Evolutionary conservation across 73 alveolate species (phyloP).

Genomic region (Tetrahymena thermophila): DNA sequence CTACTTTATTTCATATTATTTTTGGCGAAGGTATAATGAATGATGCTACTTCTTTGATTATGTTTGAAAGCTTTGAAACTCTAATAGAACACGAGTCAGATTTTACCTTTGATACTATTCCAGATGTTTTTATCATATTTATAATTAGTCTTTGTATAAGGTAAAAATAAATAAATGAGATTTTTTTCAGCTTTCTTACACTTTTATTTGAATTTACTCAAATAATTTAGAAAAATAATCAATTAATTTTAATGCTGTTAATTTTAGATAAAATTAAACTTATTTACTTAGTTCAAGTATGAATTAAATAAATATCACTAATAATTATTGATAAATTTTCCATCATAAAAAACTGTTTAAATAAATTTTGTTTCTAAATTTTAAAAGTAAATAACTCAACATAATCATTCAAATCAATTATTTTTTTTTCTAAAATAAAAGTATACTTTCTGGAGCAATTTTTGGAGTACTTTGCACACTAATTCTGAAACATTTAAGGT

Average conservation of each 20-base stretch:
- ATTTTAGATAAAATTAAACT: no score
- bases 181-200: not conserved
- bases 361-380: no score
- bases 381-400: no score
- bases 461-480: constrained; percentile 57
- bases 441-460: constrained; percentile 51
- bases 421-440: not conserved
- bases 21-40: constrained; percentile 86
- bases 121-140: not conserved
- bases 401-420: not conserved
- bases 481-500: constrained; percentile 55
- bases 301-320: no score
- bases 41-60: constrained; percentile 80
- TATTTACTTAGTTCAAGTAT: no score
- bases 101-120: not conserved
- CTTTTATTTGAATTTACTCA: no score
- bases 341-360: no score
- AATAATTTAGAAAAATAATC: no score
- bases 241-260: no score
- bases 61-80: constrained; percentile 65
- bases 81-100: not conserved
- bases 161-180: not conserved
- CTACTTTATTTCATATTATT: constrained; percentile 67
- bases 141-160: not conserved
- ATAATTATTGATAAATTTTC: no score